Evolutionary conservation across 1,284 basidiomycete genomes (phyloP), one percentile per base, ranked within the genome.

Genomic region (Phenoliferia sp.): DNA sequence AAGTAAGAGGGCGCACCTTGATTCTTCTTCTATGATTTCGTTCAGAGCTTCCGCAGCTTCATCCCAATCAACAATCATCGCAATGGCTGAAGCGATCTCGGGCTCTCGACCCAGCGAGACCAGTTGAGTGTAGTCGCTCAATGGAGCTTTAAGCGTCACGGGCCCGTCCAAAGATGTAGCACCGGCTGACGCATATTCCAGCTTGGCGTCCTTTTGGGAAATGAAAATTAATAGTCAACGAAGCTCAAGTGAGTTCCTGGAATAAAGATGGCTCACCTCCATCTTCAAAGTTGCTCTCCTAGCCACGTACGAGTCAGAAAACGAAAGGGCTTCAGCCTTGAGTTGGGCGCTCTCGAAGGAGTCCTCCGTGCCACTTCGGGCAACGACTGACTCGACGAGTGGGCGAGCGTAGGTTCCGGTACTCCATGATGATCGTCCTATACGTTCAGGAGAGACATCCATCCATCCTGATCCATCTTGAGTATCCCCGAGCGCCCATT

Each of bases 261-360:
- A 31, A 31, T 9, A 31, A 15, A 2, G 29, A 56, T 55, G 17
- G 55, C 75, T 57, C 28, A 76, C 76, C 63, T 74, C 69, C 16
- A 74, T 36, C 19, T 64, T 35, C 1, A 62, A 39, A 10, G 61
- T 56, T 15, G 64, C 34, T 17, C 72, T 55, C 32, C 69, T 44
- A n/a, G 63, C 63, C 16, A 77, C 58, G 3, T 65, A 68, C 17
- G 76, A 69, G 50, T 77, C 75, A 9, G 66, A 66, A 26, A 71
- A 74, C 6, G 75, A 76, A 19, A 69, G 32, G 7, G 52, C 52
- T 22, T 76, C 74, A 3, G 64, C 62, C 6, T 61, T 65, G 3
- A 17, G 10, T 15, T 31, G 52, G 6, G 64, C 64, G 9, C 10
- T 19, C 22, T 34, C 48, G 1, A 70, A 33, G 36, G 36, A 36